Evolutionary conservation across 352 stramenopile species (phyloP).

Genomic region (Phytophthora hybrid): DNA sequence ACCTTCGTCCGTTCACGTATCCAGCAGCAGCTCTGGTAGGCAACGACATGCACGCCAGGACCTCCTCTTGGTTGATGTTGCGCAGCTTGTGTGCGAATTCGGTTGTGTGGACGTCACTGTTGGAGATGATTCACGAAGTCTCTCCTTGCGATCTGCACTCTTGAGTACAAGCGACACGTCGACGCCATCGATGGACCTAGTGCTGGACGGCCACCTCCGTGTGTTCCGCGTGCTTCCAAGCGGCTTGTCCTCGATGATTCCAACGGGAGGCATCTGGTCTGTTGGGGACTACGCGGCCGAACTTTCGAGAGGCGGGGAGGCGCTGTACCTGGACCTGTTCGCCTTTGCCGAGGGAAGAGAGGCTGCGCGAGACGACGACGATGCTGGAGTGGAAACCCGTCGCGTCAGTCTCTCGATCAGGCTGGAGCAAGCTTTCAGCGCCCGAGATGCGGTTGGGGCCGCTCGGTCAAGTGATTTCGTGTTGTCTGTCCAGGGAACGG

Average conservation of each 20-base stretch:
- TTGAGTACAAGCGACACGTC: too few species aligned
- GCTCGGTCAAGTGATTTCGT: background rate
- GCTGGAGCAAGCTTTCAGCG: background rate
- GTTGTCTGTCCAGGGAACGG: background rate
- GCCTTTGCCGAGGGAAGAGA: background rate
- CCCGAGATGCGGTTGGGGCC: background rate
- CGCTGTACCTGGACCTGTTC: background rate
- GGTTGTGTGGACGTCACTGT: background rate
- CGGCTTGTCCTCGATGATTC: slow-evolving; percentile 14
- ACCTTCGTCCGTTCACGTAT: background rate
- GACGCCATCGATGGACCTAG: slow-evolving; percentile 10
- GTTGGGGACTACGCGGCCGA: background rate
- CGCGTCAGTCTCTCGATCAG: background rate
- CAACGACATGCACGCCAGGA: background rate
- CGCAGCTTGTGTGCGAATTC: background rate
- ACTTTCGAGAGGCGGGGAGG: background rate
- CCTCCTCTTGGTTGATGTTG: background rate
- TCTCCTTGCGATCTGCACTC: background rate
- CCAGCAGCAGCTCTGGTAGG: background rate
- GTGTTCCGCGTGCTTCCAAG: slow-evolving; percentile 36
- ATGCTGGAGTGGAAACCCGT: background rate
- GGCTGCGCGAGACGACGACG: background rate
- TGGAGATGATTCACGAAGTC: background rate
- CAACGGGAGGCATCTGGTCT: background rate
- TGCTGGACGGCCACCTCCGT: slow-evolving; percentile 25